Base-by-base conservation (phyloP, 768 basidiomycete species). In the Mycena galopus region DNA sequence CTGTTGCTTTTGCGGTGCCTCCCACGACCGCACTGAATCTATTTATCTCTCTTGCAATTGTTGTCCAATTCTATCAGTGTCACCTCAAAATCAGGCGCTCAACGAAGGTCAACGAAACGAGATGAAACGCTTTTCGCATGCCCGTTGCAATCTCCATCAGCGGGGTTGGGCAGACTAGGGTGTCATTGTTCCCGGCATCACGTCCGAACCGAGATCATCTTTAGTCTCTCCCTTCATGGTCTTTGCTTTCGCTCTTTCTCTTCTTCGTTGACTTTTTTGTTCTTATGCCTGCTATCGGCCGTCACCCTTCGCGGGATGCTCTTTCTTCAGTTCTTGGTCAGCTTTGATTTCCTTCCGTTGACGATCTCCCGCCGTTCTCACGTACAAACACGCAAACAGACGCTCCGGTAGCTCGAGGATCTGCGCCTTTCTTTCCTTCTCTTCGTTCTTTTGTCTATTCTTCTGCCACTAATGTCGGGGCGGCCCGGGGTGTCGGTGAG, bases 321-420 rank as follows among this genome's bases (percentile, higher is more conserved):
- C n/a, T 44, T 67, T 62, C 67, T 72, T 69, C 70, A 44, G 62
- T 68, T 42, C 55, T 21, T 35, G 61, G 73, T 71, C 44, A 32
- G 71, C 25, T 58, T 39, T 17, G 10, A 35, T 23, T 17, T 30
- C 17, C 21, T 7, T 47, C 21, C 12, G 44, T 33, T 5, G 42
- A 65, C 65, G 63, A 53, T 30, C 50, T 37, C 39, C 47, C 27
- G 16, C 47, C 27, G 16, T 23, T 39, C 47, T 57, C 17, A 63
- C 51, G n/a, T n/a, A n/a, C n/a, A n/a, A n/a, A 23, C 10, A 2
- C 33, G 7, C n/a, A 23, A 37, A 21, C 33, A 72, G 70, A 59
- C 67, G 74, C 74, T 69, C 74, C 63, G 74, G 74, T 44, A 75
- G 74, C 74, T 64, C 66, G 11, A 57, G 12, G 57, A 44, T 7